Conservation (phyloP, 2,329 filamentous ascomycete genomes). For the Penicillium sclerotigenum region DNA sequence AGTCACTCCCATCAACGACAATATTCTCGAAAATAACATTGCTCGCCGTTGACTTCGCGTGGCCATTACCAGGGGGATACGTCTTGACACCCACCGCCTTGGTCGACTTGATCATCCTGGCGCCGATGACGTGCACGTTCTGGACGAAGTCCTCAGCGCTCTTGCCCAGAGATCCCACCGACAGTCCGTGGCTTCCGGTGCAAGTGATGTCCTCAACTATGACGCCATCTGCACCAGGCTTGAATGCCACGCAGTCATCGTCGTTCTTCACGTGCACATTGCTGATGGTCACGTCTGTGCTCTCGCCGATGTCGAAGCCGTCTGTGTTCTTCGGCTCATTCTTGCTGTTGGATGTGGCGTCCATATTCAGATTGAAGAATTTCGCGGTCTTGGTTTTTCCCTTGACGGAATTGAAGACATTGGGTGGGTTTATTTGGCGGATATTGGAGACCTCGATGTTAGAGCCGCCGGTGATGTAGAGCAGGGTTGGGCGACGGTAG, state of each 20-base stretch:
- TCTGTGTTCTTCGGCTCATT: slow-evolving; percentile 45
- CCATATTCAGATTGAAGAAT: slow-evolving; percentile 41
- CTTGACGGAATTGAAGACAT: slow-evolving; percentile 45
- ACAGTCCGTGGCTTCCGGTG: slow-evolving; percentile 48
- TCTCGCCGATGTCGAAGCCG: slow-evolving; percentile 44
- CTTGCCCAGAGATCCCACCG: slow-evolving; percentile 48
- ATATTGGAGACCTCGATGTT: slow-evolving; percentile 41
- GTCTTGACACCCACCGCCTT: slow-evolving; percentile 50
- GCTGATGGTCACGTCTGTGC: slow-evolving; percentile 38
- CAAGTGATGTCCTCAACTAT: slow-evolving; percentile 45
- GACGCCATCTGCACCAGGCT: slow-evolving; percentile 41
- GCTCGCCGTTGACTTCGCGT: slow-evolving; percentile 39
- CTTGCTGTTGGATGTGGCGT: slow-evolving; percentile 39
- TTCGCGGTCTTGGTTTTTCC: slow-evolving; percentile 36
- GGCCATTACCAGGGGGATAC: slow-evolving; percentile 39
- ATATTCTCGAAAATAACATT: slow-evolving; percentile 46
- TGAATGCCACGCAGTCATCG: slow-evolving; percentile 49
- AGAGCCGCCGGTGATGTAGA: slow-evolving; percentile 41
- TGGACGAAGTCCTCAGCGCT: slow-evolving; percentile 41
- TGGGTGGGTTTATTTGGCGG: slow-evolving; percentile 44
- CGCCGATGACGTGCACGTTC: slow-evolving; percentile 44
- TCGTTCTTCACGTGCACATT: slow-evolving; percentile 41
- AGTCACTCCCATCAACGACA: slow-evolving; percentile 40
- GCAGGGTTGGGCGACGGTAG: slow-evolving; percentile 43
- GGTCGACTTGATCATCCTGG: slow-evolving; percentile 42